Percentiles rank a stretch among this genome's conserved stretches.
Conservation (phyloP, 768 basidiomycete genomes). For the Favolaschia claudopus region DNA sequence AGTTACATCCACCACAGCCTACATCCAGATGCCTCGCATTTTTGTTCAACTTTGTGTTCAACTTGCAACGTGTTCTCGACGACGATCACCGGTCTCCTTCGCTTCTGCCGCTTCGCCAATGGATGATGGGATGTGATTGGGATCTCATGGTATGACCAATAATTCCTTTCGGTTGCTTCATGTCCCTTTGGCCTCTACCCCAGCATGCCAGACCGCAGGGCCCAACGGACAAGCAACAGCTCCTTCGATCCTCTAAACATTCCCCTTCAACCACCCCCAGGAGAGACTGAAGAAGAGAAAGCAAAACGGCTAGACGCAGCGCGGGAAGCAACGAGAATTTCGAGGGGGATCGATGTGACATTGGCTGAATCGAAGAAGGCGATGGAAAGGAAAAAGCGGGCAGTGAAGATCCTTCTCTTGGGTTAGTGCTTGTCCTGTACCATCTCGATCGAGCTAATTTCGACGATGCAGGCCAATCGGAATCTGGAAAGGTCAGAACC, state of each 20-base stretch:
- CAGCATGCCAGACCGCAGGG: conserved; percentile 5
- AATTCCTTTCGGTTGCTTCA: conserved; percentile 11
- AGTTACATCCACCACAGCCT: too few species aligned
- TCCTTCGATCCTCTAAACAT: conserved; percentile 39
- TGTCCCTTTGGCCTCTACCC: conserved; percentile 1
- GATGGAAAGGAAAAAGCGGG: conserved; percentile 44
- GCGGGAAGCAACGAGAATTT: conserved; percentile 42
- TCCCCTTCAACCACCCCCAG: conserved; percentile 40
- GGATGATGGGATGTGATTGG: conserved; percentile 6
- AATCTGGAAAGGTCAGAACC: conserved; percentile 44
- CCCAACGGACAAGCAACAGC: neutral
- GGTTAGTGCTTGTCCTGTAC: conserved; percentile 32
- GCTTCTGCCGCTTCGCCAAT: neutral
- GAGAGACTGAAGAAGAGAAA: conserved; percentile 45
- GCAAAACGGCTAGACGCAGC: conserved; percentile 36
- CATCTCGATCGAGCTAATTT: neutral
- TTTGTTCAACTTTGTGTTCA: too few species aligned
- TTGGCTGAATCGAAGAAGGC: conserved; percentile 41
- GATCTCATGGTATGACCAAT: conserved; percentile 9
- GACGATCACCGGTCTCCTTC: neutral
- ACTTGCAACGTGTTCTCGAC: neutral
- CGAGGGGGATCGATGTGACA: conserved; percentile 44
- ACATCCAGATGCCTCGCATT: too few species aligned
- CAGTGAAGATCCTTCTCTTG: conserved; percentile 48
- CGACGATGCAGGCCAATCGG: conserved; percentile 42